Evolutionary conservation across 306 rosid species (phyloP).

Genomic region (Macrotyloma uniflorum): DNA sequence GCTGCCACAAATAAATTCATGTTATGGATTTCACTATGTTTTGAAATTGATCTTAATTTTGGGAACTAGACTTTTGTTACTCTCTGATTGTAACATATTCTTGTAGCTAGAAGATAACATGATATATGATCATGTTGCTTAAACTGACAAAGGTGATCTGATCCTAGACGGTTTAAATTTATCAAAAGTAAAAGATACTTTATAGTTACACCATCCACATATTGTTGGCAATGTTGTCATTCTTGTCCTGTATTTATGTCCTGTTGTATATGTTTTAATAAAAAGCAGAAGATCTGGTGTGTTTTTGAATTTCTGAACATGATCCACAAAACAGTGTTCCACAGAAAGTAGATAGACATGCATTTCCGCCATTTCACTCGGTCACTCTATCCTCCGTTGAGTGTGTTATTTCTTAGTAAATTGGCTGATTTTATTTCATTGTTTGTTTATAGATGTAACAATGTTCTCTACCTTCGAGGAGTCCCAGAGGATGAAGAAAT

Average conservation of each 20-base stretch:
- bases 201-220: background rate
- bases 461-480: conserved; percentile 95
- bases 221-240: background rate
- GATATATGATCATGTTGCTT: background rate
- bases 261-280: no score
- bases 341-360: background rate
- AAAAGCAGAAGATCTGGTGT: background rate
- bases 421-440: background rate
- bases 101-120: background rate
- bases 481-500: conserved; percentile 97
- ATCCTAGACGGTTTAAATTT: background rate
- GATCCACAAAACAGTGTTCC: background rate
- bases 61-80: background rate
- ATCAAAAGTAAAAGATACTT: background rate
- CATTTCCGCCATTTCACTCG: background rate
- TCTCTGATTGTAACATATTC: background rate
- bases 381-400: background rate
- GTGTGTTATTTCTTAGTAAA: background rate
- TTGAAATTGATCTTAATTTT: background rate
- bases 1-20: background rate
- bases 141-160: background rate
- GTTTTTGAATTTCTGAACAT: background rate
- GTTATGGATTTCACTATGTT: background rate
- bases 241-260: no score
- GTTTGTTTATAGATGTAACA: conserved; percentile 75